Evolutionary conservation across 2,329 filamentous ascomycete species (phyloP).

Genomic region (Cladosporium sp.): DNA sequence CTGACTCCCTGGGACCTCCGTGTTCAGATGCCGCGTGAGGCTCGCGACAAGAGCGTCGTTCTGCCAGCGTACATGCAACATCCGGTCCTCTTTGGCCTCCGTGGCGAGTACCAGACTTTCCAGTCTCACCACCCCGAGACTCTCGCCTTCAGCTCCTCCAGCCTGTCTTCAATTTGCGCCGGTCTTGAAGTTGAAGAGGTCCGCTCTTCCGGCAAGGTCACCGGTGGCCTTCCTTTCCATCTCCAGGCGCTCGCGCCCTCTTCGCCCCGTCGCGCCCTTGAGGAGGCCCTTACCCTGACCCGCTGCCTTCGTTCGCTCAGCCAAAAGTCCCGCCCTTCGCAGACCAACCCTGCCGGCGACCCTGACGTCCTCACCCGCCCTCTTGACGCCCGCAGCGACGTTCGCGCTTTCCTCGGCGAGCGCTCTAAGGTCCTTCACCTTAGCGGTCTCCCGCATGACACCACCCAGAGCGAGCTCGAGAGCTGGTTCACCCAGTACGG

Average conservation of each 20-base stretch:
- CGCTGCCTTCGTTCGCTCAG: slow-evolving; percentile 89
- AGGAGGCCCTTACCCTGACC: slow-evolving; percentile 91
- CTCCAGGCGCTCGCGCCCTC: slow-evolving; percentile 92
- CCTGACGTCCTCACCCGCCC: slow-evolving; percentile 91
- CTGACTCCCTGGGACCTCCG: slow-evolving; percentile 98
- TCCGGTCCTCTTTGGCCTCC: slow-evolving; percentile 92
- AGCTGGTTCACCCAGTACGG: slow-evolving; percentile 99
- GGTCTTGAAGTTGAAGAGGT: slow-evolving; percentile 97
- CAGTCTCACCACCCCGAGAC: slow-evolving; percentile 98
- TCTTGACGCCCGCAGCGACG: slow-evolving; percentile 95
- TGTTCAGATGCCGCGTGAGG: slow-evolving; percentile 94
- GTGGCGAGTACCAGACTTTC: slow-evolving; percentile 97
- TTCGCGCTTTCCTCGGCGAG: slow-evolving; percentile 91
- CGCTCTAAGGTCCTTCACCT: slow-evolving; percentile 98
- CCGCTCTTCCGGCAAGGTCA: slow-evolving; percentile 95
- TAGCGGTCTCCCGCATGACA: slow-evolving; percentile 95
- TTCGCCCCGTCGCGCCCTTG: slow-evolving; percentile 92
- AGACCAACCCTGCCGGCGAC: slow-evolving; percentile 65
- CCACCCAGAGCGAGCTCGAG: slow-evolving; percentile 96
- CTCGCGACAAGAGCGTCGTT: slow-evolving; percentile 96
- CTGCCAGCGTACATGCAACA: slow-evolving; percentile 96
- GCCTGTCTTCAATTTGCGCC: slow-evolving; percentile 95
- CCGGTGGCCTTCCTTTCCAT: slow-evolving; percentile 97
- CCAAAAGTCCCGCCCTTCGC: slow-evolving; percentile 86
- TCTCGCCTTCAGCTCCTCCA: slow-evolving; percentile 90